Conservation (phyloP, 352 stramenopile genomes). For the Phytophthora sp. region DNA sequence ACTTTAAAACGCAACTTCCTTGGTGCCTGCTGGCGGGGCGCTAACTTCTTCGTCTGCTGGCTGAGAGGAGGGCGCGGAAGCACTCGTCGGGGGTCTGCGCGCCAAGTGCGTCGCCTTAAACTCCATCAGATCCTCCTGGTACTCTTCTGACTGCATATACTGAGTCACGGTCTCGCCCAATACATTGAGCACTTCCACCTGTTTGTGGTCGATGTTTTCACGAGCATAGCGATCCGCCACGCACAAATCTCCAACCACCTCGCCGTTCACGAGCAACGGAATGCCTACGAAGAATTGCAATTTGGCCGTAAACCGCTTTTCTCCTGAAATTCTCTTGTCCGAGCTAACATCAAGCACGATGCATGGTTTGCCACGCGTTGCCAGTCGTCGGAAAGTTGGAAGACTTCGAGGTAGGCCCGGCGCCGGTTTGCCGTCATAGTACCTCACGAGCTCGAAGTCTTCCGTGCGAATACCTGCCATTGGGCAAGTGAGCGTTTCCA, state of each 20-base stretch:
- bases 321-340: slow-evolving; percentile 88
- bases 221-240: slow-evolving; percentile 82
- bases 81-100: slow-evolving; percentile 28
- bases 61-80: slow-evolving; percentile 11
- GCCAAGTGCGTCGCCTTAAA: slow-evolving; percentile 57
- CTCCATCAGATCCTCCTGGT: slow-evolving; percentile 74
- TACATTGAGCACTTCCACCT: slow-evolving; percentile 87
- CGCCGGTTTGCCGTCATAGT: slow-evolving; percentile 63
- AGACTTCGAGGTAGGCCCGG: slow-evolving; percentile 73
- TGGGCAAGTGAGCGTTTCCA: slow-evolving; percentile 85
- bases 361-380: slow-evolving; percentile 85
- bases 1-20: slow-evolving; percentile 87
- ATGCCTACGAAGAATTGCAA: slow-evolving; percentile 91
- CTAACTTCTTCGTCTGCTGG: slow-evolving; percentile 33
- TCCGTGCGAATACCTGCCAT: slow-evolving; percentile 89
- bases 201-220: slow-evolving; percentile 83
- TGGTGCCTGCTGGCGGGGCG: slow-evolving; percentile 37
- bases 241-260: slow-evolving; percentile 88
- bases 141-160: slow-evolving; percentile 89
- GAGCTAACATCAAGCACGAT: slow-evolving; percentile 88
- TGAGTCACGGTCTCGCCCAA: slow-evolving; percentile 88
- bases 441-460: slow-evolving; percentile 88
- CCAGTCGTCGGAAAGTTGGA: slow-evolving; percentile 87
- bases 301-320: slow-evolving; percentile 84
- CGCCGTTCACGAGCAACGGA: slow-evolving; percentile 80